Conservation (phyloP, 768 basidiomycete genomes). For the Amanita jacksonii region DNA sequence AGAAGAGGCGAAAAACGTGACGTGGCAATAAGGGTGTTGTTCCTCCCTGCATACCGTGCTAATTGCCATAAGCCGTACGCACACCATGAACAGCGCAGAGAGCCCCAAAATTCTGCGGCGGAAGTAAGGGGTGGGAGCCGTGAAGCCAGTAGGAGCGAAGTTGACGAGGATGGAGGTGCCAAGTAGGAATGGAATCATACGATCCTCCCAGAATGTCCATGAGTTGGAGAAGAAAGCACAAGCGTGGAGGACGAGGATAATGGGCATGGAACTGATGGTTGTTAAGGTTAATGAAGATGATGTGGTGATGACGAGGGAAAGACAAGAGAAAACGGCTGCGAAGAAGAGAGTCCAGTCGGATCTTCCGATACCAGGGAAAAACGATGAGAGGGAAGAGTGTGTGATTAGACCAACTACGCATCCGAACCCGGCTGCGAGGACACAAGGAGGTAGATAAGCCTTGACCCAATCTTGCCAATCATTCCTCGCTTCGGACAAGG, state of each 20-base stretch:
- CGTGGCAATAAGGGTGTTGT: conserved; percentile 80
- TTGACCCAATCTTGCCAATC: conserved; percentile 37
- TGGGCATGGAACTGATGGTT: conserved; percentile 21
- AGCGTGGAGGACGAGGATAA: conserved; percentile 60
- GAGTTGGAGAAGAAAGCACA: conserved; percentile 86
- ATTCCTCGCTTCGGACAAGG: conserved; percentile 28
- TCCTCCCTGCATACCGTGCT: conserved; percentile 94
- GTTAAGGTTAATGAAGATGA: conserved; percentile 28
- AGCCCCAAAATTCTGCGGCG: conserved; percentile 71
- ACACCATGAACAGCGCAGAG: conserved; percentile 51
- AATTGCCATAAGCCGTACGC: conserved; percentile 65
- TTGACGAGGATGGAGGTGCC: conserved; percentile 52
- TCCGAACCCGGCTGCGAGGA: conserved; percentile 29
- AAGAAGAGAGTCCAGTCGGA: conserved; percentile 44
- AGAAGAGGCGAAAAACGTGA: conserved; percentile 81
- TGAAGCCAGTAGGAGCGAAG: conserved; percentile 45
- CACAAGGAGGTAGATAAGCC: conserved; percentile 20
- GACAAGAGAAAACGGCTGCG: conserved; percentile 34
- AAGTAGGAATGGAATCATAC: conserved; percentile 65
- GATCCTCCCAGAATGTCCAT: conserved; percentile 97
- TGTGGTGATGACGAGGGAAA: conserved; percentile 34
- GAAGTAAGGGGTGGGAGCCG: conserved; percentile 59
- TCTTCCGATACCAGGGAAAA: conserved; percentile 37
- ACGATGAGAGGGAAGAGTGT: conserved; percentile 21
- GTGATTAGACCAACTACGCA: conserved; percentile 24